Evolutionary conservation across 2,329 filamentous ascomycete species (phyloP), one percentile per base, ranked within the genome.

Genomic region (Geosmithia morbida): DNA sequence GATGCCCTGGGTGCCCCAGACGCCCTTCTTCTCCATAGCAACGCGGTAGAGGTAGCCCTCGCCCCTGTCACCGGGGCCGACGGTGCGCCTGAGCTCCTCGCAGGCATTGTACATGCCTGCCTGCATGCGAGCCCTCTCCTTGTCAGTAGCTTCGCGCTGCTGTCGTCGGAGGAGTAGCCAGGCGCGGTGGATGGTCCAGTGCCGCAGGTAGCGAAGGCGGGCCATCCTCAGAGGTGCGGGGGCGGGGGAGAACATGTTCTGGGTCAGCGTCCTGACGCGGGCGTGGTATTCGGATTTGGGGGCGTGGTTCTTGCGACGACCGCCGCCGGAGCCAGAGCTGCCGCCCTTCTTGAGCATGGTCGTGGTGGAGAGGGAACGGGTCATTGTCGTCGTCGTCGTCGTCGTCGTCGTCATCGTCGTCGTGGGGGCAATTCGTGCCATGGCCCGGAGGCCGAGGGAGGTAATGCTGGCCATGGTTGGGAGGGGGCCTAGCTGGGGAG

Each of bases 151-250:
- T 53, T 75, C 70, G 45, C 81, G 80, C 57, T 81, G 74, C 61
- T 85, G 77, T 55, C 81, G 75, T 57, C 82, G 80, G 67, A 83
- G 84, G 29, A 97, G 73, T 57, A 86, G 75, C 87, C 89, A 97
- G 19, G 90, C 90, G 56, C 92, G 88, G 72, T 97, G 89, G 65
- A 98, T 97, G 46, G 92, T 97, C 92, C 92, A 98, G 73, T 98
- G 92, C 44, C 92, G 86, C 53, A 98, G 80, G 65, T 81, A 77
- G 48, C 92, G 82, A 65, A 84, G 85, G 56, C 90, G 87, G 41
- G 80, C 87, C 76, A 97, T 89, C 57, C 87, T 84, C 53, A 98
- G 77, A 1, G 92, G 89, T 0, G 76, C 68, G 5, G 74, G 75
- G 1, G 71, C 68, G n/a, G 61, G 62, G 29, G 70, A 69, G 54